A percentile compares a stretch with the other conserved stretches of the same genome.
Conservation (phyloP, 257 asterid species). For the Solanum sparsipilum region DNA sequence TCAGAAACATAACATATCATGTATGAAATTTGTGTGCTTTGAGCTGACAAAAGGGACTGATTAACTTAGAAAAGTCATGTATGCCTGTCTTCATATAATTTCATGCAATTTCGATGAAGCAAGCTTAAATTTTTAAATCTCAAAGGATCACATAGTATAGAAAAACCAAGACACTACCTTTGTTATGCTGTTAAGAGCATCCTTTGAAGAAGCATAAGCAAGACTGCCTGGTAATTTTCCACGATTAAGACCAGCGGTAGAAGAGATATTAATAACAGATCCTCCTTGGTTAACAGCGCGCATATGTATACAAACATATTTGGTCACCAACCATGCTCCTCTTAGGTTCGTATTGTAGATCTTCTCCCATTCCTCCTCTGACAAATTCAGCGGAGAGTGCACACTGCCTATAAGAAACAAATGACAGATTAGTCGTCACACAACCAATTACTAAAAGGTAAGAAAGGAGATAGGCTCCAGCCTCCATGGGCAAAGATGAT, state of each 20-base stretch:
- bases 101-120: background rate
- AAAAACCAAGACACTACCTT: constrained; percentile 23
- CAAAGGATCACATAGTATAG: background rate
- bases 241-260: constrained; percentile 46
- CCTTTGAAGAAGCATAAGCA: constrained; percentile 44
- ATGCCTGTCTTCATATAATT: background rate
- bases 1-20: background rate
- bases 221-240: constrained; percentile 41
- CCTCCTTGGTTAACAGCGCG: constrained; percentile 33
- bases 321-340: constrained; percentile 50
- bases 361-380: constrained; percentile 43
- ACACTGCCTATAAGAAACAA: constrained; percentile 15
- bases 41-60: background rate
- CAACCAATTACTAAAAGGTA: background rate
- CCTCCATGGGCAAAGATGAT: background rate
- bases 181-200: constrained; percentile 39
- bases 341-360: constrained; percentile 25
- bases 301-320: constrained; percentile 32
- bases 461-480: background rate
- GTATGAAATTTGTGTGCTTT: background rate
- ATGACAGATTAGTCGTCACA: background rate
- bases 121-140: background rate
- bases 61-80: background rate
- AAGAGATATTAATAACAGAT: constrained; percentile 50
- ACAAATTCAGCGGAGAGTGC: constrained; percentile 35